These are phyloP conservation scores for Crucibulum parvulum DNA, from an alignment of 1,284 basidiomycete species.

Conservation along the genomic window DNA sequence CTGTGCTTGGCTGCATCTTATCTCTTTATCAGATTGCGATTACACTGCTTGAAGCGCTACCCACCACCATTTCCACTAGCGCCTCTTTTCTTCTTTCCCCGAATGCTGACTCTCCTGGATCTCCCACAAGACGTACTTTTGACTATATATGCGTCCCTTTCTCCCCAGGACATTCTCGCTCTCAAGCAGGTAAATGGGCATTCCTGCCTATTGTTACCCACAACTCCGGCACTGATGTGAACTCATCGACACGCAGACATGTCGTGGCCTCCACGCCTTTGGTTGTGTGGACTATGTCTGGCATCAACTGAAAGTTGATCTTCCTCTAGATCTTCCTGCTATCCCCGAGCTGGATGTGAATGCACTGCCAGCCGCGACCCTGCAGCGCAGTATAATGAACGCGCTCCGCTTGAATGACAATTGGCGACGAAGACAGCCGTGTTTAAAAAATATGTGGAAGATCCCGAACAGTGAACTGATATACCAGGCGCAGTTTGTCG, in stretches of 20 bases:
- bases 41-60: background rate
- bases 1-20: background rate
- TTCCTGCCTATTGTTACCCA: background rate
- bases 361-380: conserved; percentile 22
- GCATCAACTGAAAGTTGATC: conserved; percentile 47
- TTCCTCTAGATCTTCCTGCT: conserved; percentile 36
- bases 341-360: conserved; percentile 14
- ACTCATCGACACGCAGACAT: conserved; percentile 52
- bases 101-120: conserved; percentile 22
- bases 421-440: conserved; percentile 48
- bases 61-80: background rate
- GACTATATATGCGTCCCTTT: conserved; percentile 32
- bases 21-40: conserved; percentile 1
- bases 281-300: conserved; percentile 56
- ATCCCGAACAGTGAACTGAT: conserved; percentile 44
- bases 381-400: conserved; percentile 31
- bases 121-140: conserved; percentile 41
- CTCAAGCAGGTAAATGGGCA: conserved; percentile 50
- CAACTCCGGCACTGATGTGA: conserved; percentile 7
- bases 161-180: conserved; percentile 49
- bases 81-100: conserved; percentile 2
- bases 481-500: conserved; percentile 51
- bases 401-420: conserved; percentile 59
- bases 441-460: conserved; percentile 39
- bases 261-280: conserved; percentile 58